phyloP scores from a whole-genome alignment of 495 filamentous ascomycete genomes.

The Rhizodiscina lignyota region DNA sequence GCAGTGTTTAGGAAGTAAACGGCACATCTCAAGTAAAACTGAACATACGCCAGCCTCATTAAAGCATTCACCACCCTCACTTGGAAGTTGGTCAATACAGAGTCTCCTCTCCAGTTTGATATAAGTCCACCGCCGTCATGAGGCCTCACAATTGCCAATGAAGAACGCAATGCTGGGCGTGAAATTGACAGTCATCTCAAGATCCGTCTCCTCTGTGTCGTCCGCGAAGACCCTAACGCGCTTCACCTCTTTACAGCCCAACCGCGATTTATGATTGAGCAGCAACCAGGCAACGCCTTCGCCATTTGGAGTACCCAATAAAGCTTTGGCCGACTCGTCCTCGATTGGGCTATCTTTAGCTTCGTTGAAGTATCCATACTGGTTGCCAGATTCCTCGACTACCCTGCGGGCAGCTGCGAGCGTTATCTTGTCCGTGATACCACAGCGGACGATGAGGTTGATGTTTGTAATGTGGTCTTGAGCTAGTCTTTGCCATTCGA shows the following conservation, averaged over 20 bases:
- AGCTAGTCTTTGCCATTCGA: slow-evolving; percentile 1
- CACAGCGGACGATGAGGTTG: slow-evolving; percentile 1
- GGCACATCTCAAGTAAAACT: no score
- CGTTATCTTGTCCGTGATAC: no score
- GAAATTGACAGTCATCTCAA: no score
- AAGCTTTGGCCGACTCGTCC: slow-evolving; percentile 3
- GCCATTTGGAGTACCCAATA: slow-evolving; percentile 5
- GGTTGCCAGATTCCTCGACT: slow-evolving; percentile 1
- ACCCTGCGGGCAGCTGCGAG: no score
- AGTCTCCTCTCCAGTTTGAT: no score
- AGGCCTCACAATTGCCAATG: no score
- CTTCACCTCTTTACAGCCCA: slow-evolving; percentile 4
- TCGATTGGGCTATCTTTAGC: slow-evolving; percentile 3
- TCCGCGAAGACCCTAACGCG: slow-evolving; percentile 4
- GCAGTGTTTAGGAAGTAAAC: no score
- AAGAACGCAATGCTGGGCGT: no score
- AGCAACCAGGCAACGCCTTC: slow-evolving; percentile 2
- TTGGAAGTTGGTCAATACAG: no score
- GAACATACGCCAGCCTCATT: no score
- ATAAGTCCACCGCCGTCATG: no score
- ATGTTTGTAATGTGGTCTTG: neutral
- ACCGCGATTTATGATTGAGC: slow-evolving; percentile 3
- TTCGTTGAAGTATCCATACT: neutral
- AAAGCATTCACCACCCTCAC: no score
- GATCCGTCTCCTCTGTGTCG: neutral